Base-by-base conservation (phyloP, 768 basidiomycete species). In the Suillus lakei region DNA sequence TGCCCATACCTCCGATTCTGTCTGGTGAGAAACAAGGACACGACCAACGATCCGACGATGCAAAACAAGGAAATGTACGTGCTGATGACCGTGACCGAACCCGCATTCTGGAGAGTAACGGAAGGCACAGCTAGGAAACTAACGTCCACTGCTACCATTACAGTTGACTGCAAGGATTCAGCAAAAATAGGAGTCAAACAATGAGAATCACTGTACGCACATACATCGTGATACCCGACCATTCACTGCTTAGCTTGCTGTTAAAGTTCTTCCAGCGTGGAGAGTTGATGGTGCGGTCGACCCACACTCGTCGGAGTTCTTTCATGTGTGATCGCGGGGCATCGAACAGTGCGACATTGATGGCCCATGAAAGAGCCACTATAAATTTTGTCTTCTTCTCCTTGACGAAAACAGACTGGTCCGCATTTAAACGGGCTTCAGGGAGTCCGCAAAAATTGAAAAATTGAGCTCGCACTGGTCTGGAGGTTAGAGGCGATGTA, bases 71-170 rank as follows among this genome's bases (percentile, higher is more conserved):
- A 83, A 8, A 79, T 61, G 50, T 81, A 82, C 46, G 73, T 0
- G 71, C 55, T 4, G 65, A 75, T 15, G 76, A 43, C 36, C 0
- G 55, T 58, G 8, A n/a, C 55, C 58, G 21, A 58, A 59, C 21
- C 32, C 23, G 15, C 16, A 44, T 66, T 54, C 71, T 32, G 55
- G 30, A 39, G 39, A 39, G 4, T 79, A 43, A 82, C 78, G 41
- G 76, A 75, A 26, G 81, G 82, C n/a, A 87, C 85, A 12, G 84
- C 82, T 9, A 88, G 71, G 68, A 86, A 85, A 0, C 81, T 82
- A 1, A 88, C 82, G 61, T 86, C 85, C 3, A 83, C 83, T n/a
- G 81, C 81, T 5, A 86, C 70, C 39, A 87, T 71, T 16, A 86
- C 83, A 2, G 83, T 84, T 3, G 78, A 79, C 85, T 86, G 28